Evolutionary conservation across 2,329 filamentous ascomycete genomes (phyloP), one percentile per base, ranked within the genome.

Genomic region (Pseudocercospora fuligena): DNA sequence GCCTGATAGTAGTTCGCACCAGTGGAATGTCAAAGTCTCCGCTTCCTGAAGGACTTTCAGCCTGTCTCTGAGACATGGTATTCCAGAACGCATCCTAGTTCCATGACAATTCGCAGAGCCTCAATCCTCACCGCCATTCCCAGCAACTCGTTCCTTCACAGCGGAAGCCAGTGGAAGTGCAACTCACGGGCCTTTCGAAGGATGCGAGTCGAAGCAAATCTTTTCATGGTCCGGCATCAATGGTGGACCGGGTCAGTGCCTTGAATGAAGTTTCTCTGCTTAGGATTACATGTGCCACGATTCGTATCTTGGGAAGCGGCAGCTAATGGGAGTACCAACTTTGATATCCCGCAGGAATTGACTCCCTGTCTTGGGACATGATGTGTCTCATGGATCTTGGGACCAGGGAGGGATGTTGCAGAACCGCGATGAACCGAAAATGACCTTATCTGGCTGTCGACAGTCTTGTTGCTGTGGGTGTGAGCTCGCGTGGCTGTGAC

Each of bases 241-340:
- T 23, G 7, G 21, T 49, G 46, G 21, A 54, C 25, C 49, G 21
- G 51, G 51, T 29, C 51, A 29, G 21, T 54, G 21, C 51, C 51
- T 27, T 56, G 51, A 56, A 56, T 8, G 14, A 56, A 56, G 12
- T 29, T 16, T n/a, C 16, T 27, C 27, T 14, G 25, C n/a, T n/a
- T 56, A 3, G 25, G 25, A 29, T 29, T 43, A 14, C 12, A n/a
- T 31, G 51, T 33, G 9, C 16, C 2, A 27, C 27, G 51, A 56
- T 56, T 56, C 51, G 51, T 31, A 56, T 33, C 11, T 19, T 33
- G 27, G 51, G 8, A 43, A 43, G 23, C 51, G 51, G 51, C 23
- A 56, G 27, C 51, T 56, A 56, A 56, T 56, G 51, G 51, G 23
- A 56, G 51, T 56, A 14, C 23, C 51, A 56, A 56, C 51, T 56